phyloP scores from a whole-genome alignment of 1,284 basidiomycete species.

The Flammula alnicola region DNA sequence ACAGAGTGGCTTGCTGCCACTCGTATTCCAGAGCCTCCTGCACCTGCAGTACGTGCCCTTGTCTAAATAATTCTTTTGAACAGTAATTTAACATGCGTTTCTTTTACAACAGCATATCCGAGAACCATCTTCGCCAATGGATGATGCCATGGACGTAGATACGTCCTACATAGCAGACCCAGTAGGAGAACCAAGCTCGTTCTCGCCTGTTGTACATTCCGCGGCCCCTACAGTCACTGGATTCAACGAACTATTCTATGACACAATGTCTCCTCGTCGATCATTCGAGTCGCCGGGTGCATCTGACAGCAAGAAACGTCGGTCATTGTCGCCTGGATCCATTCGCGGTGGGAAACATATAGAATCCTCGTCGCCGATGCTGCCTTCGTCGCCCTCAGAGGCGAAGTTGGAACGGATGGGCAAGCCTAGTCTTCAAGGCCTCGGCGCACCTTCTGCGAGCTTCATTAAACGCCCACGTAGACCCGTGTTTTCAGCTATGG shows the following conservation, averaged over 20 bases:
- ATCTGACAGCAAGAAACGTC: constrained; percentile 57
- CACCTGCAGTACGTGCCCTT: constrained; percentile 27
- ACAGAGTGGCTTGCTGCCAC: constrained; percentile 58
- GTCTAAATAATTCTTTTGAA: constrained; percentile 14
- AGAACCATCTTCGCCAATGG: constrained; percentile 44
- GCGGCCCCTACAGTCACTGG: constrained; percentile 54
- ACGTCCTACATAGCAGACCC: constrained; percentile 46
- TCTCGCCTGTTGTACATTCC: constrained; percentile 49
- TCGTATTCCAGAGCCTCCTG: constrained; percentile 27
- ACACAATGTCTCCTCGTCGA: constrained; percentile 53
- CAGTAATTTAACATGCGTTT: constrained; percentile 13
- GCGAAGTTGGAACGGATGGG: constrained; percentile 65
- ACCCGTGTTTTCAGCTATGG: constrained; percentile 68
- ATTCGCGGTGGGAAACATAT: constrained; percentile 41
- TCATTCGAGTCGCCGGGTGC: constrained; percentile 46
- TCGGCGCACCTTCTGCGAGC: constrained; percentile 60
- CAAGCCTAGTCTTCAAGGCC: constrained; percentile 64
- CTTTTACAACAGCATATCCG: constrained; percentile 36
- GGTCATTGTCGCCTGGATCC: constrained; percentile 68
- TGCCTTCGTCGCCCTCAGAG: constrained; percentile 66
- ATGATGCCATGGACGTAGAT: constrained; percentile 82
- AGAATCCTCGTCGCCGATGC: constrained; percentile 58
- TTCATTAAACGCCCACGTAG: constrained; percentile 63
- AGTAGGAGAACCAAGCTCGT: constrained; percentile 33
- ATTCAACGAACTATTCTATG: constrained; percentile 67